Evolutionary conservation across 2,329 filamentous ascomycete genomes (phyloP).

Genomic region (Verticillium nonalfalfae): DNA sequence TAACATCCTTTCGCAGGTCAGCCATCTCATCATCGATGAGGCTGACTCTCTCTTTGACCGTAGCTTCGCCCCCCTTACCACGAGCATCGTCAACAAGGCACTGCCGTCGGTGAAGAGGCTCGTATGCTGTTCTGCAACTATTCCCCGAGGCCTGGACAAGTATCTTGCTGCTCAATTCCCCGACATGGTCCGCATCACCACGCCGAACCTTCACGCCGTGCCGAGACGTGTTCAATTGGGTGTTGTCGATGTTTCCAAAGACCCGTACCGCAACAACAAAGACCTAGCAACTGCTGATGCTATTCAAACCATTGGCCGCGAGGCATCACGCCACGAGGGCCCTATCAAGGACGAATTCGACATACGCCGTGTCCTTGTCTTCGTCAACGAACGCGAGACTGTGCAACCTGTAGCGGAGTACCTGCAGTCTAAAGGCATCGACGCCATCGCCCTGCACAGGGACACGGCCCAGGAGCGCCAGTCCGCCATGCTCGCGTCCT

Average conservation of each 20-base stretch:
- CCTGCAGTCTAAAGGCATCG: conserved; percentile 77
- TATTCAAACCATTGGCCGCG: conserved; percentile 88
- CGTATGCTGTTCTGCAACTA: conserved; percentile 91
- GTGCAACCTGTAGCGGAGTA: conserved; percentile 76
- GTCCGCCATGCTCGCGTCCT: conserved; percentile 68
- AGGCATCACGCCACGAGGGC: conserved; percentile 54
- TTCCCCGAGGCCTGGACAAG: conserved; percentile 81
- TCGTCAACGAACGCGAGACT: conserved; percentile 93
- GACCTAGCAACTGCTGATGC: conserved; percentile 88
- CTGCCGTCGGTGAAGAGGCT: conserved; percentile 79
- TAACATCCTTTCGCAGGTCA: conserved; percentile 86
- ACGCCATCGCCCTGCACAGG: conserved; percentile 77
- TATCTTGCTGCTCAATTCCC: conserved; percentile 80
- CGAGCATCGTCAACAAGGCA: conserved; percentile 73
- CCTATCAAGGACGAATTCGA: conserved; percentile 50
- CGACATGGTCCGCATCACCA: conserved; percentile 77
- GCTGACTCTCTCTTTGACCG: conserved; percentile 94
- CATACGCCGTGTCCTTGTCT: conserved; percentile 83
- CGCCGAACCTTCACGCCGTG: conserved; percentile 93
- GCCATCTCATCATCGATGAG: conserved; percentile 86
- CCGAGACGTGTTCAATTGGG: conserved; percentile 90
- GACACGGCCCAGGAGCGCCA: conserved; percentile 76
- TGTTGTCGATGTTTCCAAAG: conserved; percentile 83
- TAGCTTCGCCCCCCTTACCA: conserved; percentile 81
- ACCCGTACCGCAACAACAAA: conserved; percentile 93